Evolutionary conservation across 176 grass and related monocot species (phyloP), one percentile per base, ranked within the genome.

Genomic region (Musa acuminata): DNA sequence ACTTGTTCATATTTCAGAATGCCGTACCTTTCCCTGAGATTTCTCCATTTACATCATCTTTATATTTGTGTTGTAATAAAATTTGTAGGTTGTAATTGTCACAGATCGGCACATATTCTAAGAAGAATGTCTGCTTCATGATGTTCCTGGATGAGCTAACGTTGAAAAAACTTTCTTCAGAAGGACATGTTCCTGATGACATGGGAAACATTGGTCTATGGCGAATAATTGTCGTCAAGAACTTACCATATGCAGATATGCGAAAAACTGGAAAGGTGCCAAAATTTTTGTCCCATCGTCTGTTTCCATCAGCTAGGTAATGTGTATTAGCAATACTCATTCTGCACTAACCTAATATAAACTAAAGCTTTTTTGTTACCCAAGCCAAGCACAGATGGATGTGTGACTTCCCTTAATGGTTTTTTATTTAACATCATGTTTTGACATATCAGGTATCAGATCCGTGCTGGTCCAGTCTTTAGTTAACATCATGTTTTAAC

Each of bases 111-210:
- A 68, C 83, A 71, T 97, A 90, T 64, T 77, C 90, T 72, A 89
- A 93, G 84, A 86, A 84, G 55, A 90, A 93, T 82, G 90, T 90
- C 67, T 97, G 90, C 87, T 93, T 97, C 85, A 55, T 93, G 90
- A 97, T 97, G 90, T 93, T 97, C 83, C 66, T 93, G 79, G 93
- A 97, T 83, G 82, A 86, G 76, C 81, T 85, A 90, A 97, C 93
- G 11, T 72, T 81, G 71, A 70, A 81, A 84, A 88, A 85, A 75
- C 79, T 97, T 82, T 92, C 90, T 79, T 88, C 89, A 83, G 93
- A 92, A 92, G 90, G 87, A 80, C 75, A 88, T 14, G 11, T 74
- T 75, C 90, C 80, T 49, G 85, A 96, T 76, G 81, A 87, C 77
- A 83, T 77, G 63, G 85, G 93, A 76, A 85, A 83, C 59, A 80